Evolutionary conservation across 805 yeast genomes (phyloP).

Genomic region (Vanderwaltozyma tropicalis): DNA sequence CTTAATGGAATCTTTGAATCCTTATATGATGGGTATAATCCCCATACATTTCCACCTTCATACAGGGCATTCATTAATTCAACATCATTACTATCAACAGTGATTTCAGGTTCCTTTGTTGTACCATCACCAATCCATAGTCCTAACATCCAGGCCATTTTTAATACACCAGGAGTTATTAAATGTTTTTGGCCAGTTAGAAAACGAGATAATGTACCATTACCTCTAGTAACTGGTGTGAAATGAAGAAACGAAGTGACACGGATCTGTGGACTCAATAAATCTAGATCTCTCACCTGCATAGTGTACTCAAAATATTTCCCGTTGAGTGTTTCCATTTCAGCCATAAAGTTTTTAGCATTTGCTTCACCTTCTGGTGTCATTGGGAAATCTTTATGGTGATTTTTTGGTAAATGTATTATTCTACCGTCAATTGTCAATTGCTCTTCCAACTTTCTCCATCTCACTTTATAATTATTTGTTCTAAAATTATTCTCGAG

Average conservation of each 20-base stretch:
- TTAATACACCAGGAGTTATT: constrained; percentile 16
- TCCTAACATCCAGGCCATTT: constrained; percentile 34
- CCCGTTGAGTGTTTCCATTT: constrained; percentile 15
- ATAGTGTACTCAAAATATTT: constrained; percentile 31
- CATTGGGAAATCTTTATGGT: constrained; percentile 17
- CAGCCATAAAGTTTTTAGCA: constrained; percentile 22
- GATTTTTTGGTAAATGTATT: constrained; percentile 17
- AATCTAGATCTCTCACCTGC: constrained; percentile 31
- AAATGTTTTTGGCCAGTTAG: constrained; percentile 22
- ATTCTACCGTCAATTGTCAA: constrained; percentile 15
- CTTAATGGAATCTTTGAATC: constrained; percentile 15
- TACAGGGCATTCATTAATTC: constrained; percentile 18
- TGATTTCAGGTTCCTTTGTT: constrained; percentile 21
- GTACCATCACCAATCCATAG: constrained; percentile 33
- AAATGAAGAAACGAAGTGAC: constrained; percentile 27
- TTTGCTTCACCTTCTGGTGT: constrained; percentile 15
- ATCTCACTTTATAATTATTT: constrained; percentile 12
- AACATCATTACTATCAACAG: constrained; percentile 24
- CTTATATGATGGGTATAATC: constrained; percentile 14
- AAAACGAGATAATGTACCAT: constrained; percentile 23
- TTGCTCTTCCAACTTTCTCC: constrained; percentile 13
- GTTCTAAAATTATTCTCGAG: constrained; percentile 15
- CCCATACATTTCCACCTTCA: constrained; percentile 21
- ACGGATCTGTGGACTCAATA: constrained; percentile 24
- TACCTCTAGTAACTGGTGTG: constrained; percentile 30